Evolutionary conservation across 257 asterid species (phyloP).

Genomic region (Ajuga chamaepitys): DNA sequence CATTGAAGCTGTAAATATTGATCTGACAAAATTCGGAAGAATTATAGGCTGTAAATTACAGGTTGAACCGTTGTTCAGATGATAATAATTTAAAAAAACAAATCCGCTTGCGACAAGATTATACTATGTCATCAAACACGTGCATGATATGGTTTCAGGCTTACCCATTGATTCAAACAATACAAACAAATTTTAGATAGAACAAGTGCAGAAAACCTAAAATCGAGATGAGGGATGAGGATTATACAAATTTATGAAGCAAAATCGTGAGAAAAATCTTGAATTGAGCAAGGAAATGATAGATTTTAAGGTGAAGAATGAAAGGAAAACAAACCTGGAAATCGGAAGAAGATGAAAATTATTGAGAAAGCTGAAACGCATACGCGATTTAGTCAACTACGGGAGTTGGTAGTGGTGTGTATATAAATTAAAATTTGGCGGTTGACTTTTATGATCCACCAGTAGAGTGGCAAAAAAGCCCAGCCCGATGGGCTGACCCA

Average conservation of each 20-base stretch:
- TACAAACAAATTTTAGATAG: not conserved
- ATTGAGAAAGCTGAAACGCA: no score
- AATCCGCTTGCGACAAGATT: not conserved
- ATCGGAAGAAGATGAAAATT: no score
- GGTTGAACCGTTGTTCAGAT: no score
- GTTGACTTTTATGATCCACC: no score
- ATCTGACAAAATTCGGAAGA: conserved; percentile 13
- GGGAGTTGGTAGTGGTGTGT: no score
- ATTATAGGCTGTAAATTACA: not conserved
- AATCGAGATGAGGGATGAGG: not conserved
- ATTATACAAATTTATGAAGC: not conserved
- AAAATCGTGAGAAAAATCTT: not conserved
- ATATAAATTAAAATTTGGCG: no score
- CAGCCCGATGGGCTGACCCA: no score
- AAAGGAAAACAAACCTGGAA: no score
- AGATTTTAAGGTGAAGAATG: no score
- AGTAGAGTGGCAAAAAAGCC: no score
- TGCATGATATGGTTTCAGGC: not conserved
- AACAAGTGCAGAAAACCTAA: not conserved
- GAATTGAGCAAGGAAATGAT: not conserved
- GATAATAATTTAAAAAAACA: no score
- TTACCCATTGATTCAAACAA: not conserved
- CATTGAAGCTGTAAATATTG: not conserved
- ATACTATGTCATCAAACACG: not conserved
- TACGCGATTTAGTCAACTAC: no score